These are phyloP conservation scores for Insectozyma bohioensis DNA, from an alignment of 1,139 yeast genomes.

Conservation along the genomic window DNA sequence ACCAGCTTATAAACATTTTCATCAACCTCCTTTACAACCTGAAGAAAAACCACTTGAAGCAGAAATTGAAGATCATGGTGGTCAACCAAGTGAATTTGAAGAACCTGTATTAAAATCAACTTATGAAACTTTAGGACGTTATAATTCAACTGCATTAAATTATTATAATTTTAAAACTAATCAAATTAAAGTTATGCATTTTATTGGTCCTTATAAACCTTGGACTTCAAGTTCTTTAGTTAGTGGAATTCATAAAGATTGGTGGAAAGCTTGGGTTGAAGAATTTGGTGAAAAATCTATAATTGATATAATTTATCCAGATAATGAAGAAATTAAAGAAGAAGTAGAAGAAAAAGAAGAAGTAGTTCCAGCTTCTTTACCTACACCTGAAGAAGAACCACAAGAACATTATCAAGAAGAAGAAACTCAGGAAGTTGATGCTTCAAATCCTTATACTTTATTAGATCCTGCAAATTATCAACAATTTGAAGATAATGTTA, in stretches of 20 bases:
- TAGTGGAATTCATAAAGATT: conserved; percentile 28
- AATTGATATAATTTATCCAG: conserved; percentile 14
- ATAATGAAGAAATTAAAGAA: conserved; percentile 6
- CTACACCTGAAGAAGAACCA: conserved; percentile 5
- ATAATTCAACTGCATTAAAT: conserved; percentile 26
- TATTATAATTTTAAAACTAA: conserved; percentile 21
- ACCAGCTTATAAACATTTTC: conserved; percentile 73
- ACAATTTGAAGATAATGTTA: conserved; percentile 19
- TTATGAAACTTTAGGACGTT: conserved; percentile 19
- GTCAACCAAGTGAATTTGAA: conserved; percentile 9
- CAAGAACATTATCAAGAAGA: conserved; percentile 1
- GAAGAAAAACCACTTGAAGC: conserved; percentile 7
- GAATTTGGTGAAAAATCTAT: conserved; percentile 26
- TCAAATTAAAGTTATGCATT: conserved; percentile 67
- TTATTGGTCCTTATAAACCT: conserved; percentile 80
- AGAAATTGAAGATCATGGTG: conserved; percentile 2
- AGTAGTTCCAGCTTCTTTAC: conserved; percentile 7
- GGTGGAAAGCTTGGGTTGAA: conserved; percentile 48
- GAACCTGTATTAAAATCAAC: conserved; percentile 14
- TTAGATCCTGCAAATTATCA: conserved; percentile 30
- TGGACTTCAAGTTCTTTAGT: conserved; percentile 49
- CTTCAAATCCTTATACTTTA: conserved; percentile 22
- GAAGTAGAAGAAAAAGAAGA: conserved; percentile 5
- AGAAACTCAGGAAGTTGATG: conserved; percentile 3
- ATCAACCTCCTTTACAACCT: conserved; percentile 17